Base-by-base conservation (phyloP, 2,329 filamentous ascomycete genomes). In the Nemania bipapillata region DNA sequence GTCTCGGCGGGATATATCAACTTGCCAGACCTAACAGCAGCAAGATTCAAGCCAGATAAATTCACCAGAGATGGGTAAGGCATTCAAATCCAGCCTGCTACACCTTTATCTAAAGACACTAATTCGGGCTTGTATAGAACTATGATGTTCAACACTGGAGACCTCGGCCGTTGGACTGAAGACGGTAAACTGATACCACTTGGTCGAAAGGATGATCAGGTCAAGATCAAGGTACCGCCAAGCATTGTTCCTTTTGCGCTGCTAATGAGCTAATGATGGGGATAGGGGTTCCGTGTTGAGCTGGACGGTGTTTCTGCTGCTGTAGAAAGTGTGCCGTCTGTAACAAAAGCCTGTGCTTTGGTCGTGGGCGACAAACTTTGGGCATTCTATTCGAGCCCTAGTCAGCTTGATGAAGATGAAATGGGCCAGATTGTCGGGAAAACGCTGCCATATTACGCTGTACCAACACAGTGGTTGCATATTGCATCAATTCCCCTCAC, bases 111-210 rank as follows among this genome's bases (percentile, higher is more conserved):
- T 17, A 45, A 35, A 54, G 12, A 61, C 62, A 24, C 32, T 68
- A 20, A 70, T 35, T 37, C 12, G 22, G 26, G n/a, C 15, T 24
- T 40, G 9, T 17, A 40, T 50, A 84, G 82, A 2, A 80, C 78
- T 2, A 80, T 79, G 71, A 88, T 89, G 84, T 89, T 87, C 77
- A 86, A 87, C 72, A 89, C 87, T 1, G 87, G 87, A 6, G 87
- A 90, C 71, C 80, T 89, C 24, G 86, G 84, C 20, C 80, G 81
- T 12, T 89, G 87, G 86, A 80, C 81, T 42, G 74, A 80, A 1
- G 83, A 87, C 72, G 87, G 87, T 11, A 82, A 81, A 28, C 79
- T 90, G 42, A 82, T 87, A 50, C 86, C 85, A 24, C 82, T 87
- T 37, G 87, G 87, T 3, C 83, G 87, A 40, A 81, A 81, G n/a